Evolutionary conservation across 2,329 filamentous ascomycete species (phyloP).

Genomic region (Capronia epimyces): DNA sequence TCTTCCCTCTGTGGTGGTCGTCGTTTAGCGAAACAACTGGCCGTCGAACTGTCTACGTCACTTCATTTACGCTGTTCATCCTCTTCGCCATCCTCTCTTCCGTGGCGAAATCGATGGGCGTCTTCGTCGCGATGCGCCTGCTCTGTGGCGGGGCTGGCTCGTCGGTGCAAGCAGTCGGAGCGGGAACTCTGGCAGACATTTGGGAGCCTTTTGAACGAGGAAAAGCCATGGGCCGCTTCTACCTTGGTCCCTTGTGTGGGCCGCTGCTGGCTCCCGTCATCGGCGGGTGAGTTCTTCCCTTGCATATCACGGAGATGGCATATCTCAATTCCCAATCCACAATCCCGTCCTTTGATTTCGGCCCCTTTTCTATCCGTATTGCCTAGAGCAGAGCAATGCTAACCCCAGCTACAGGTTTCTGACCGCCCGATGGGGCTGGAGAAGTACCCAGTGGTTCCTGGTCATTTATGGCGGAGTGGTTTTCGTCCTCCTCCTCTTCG

Average conservation of each 20-base stretch:
- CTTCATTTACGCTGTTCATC: neutral
- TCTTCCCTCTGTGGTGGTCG: constrained; percentile 82
- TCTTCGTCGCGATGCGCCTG: constrained; percentile 72
- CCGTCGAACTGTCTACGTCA: constrained; percentile 69
- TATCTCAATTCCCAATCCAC: neutral
- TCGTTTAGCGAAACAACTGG: constrained; percentile 68
- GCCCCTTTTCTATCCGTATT: too few relatives aligned
- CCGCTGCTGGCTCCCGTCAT: constrained; percentile 70
- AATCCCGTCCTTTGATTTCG: too few relatives aligned
- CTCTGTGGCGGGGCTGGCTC: constrained; percentile 69
- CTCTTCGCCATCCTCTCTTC: neutral
- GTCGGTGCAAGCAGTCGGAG: constrained; percentile 74
- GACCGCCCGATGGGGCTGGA: constrained; percentile 47
- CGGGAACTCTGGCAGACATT: constrained; percentile 74
- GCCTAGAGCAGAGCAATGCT: too few relatives aligned
- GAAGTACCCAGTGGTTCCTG: constrained; percentile 71
- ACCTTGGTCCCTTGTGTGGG: constrained; percentile 68
- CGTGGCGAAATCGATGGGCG: constrained; percentile 56
- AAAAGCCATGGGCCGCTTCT: constrained; percentile 73
- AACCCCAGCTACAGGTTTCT: too few relatives aligned
- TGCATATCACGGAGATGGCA: constrained; percentile 59
- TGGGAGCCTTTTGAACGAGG: constrained; percentile 70
- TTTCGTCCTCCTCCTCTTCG: constrained; percentile 38
- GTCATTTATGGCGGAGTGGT: constrained; percentile 58
- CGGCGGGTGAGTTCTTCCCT: constrained; percentile 65